Evolutionary conservation across 768 basidiomycete genomes (phyloP), one percentile per base, ranked within the genome.

Genomic region (Naganishia randhawae): DNA sequence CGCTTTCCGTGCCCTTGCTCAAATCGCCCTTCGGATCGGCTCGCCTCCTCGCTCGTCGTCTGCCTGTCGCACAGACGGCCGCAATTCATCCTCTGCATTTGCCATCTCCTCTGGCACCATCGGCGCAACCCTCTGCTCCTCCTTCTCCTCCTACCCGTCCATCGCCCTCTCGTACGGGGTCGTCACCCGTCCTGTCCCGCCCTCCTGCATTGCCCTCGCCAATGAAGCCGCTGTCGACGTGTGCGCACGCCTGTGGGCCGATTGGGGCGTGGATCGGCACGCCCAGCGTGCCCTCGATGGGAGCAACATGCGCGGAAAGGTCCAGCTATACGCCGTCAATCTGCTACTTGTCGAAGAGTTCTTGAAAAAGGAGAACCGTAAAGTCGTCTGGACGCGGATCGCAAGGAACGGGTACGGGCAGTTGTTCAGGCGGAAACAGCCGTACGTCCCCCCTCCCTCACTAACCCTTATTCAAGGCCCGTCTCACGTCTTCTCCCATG

Each of bases 81-180:
- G 81, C 0, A 82, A 82, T 72, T 80, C 79, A 0, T 78, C 76
- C 87, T 90, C 91, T 41, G 92, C 92, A 1, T 92, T 93, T 77
- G 84, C 89, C 2, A 84, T 97, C 50, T 92, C 92, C 1, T 93
- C 91, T 32, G 94, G 94, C 1, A 97, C 94, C 1, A 84, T 98
- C 70, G 94, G 94, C 42, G 93, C 92, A 2, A 89, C 94, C 17
- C 82, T 97, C 78, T 89, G 89, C 31, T 87, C 88, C 2, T 73
- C 78, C 4, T 52, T 81, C 2, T 77, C 79, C 6, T 25, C 85
- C 86, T 27, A 83, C 32, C 88, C 91, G 42, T 86, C 91, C 48
- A 89, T 96, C 67, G 93, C 94, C 0, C 75, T 97, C 41, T 94
- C 91, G 0, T 95, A 96, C 76, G 92, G 92, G 39, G 89, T 84